Percentiles rank a stretch among this genome's conserved stretches.
Evolutionary conservation across 169 alveolate species (phyloP).

Genomic region (Plasmodium gaboni): DNA sequence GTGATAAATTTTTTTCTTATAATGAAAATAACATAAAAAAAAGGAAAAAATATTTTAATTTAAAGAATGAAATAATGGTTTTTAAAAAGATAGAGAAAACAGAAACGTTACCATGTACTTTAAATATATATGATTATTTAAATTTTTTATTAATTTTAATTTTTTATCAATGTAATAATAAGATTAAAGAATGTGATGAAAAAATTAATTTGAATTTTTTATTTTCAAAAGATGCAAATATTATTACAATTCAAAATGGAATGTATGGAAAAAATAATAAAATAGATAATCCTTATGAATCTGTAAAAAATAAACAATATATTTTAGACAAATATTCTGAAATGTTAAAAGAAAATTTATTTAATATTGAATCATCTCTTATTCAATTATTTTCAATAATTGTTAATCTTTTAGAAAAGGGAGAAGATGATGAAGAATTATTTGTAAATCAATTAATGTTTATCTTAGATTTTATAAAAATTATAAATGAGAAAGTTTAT

Average conservation of each 20-base stretch:
- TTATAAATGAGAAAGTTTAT: slow-evolving; percentile 22
- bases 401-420: neutral
- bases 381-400: slow-evolving; percentile 19
- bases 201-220: slow-evolving; percentile 6
- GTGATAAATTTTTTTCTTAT: too few relatives aligned
- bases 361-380: slow-evolving; percentile 4
- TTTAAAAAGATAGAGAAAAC: slow-evolving; percentile 31
- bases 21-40: neutral
- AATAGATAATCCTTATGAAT: too few relatives aligned
- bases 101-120: slow-evolving; percentile 8
- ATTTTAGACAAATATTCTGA: slow-evolving; percentile 30
- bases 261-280: too few relatives aligned
- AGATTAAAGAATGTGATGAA: neutral
- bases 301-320: neutral
- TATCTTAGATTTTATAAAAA: slow-evolving; percentile 34
- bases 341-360: slow-evolving; percentile 14
- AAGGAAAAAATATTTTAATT: neutral
- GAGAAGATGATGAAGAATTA: neutral
- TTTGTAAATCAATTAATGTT: slow-evolving; percentile 9
- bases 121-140: slow-evolving; percentile 14
- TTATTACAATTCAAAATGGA: neutral
- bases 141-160: slow-evolving; percentile 31
- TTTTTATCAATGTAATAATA: neutral
- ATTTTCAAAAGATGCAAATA: slow-evolving; percentile 22
- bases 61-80: neutral